A percentile compares a stretch with the other conserved stretches of the same genome.
These are phyloP conservation scores for Pythium aquatile DNA, from an alignment of 352 stramenopile species.

Conservation along the genomic window DNA sequence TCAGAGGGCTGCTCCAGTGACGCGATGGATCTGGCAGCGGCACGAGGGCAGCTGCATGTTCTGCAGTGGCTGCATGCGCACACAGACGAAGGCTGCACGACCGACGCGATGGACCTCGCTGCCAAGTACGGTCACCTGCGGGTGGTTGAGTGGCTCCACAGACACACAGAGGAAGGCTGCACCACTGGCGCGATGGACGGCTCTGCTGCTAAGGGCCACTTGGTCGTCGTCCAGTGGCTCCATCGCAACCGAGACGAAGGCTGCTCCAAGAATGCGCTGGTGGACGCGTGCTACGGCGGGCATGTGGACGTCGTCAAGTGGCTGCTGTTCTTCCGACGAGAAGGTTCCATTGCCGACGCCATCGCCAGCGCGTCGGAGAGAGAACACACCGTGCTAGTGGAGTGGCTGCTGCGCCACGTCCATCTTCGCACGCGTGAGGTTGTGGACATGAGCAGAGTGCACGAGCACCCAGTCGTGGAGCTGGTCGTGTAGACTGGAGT, in stretches of 20 bases:
- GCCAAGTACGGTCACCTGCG: conserved; percentile 30
- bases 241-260: conserved; percentile 37
- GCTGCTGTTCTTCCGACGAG: conserved; percentile 38
- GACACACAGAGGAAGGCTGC: conserved; percentile 23
- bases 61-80: conserved; percentile 21
- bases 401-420: conserved; percentile 23
- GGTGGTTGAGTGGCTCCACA: conserved; percentile 33
- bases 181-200: conserved; percentile 32
- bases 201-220: conserved; percentile 27
- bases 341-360: conserved; percentile 30
- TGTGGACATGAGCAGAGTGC: background rate
- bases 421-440: conserved; percentile 8
- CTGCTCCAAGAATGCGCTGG: conserved; percentile 40
- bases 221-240: conserved; percentile 36
- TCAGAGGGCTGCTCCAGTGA: conserved; percentile 17
- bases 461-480: background rate
- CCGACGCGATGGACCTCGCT: conserved; percentile 32
- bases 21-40: conserved; percentile 22
- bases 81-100: conserved; percentile 26
- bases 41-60: conserved; percentile 15
- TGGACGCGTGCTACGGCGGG: conserved; percentile 38
- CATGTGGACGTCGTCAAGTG: conserved; percentile 43
- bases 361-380: conserved; percentile 22
- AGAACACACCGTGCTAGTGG: conserved; percentile 14
- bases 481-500: background rate